Evolutionary conservation across 2,329 filamentous ascomycete species (phyloP), one percentile per base, ranked within the genome.

Genomic region (Paraphoma chrysanthemicola): DNA sequence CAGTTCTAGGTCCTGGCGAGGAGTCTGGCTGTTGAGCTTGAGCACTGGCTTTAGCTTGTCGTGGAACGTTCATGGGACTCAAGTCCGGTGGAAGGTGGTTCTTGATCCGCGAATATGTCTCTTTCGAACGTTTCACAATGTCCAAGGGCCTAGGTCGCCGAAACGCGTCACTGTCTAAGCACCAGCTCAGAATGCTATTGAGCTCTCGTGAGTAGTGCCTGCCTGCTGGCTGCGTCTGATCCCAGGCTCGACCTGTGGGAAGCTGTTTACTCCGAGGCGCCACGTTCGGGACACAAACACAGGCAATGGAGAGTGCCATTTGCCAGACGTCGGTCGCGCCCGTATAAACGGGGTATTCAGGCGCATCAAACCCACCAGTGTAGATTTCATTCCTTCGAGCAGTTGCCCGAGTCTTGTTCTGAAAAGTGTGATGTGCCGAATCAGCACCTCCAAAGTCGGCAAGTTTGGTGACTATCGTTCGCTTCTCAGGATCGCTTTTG

Each of bases 271-370:
- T 64, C 30, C 51, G 18, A 4, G 58, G 60, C 1, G 6, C 7
- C 16, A 41, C 28, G 10, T 30, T 55, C 4, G 51, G 44, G 1
- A 48, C 57, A 49, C 63, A 69, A 2, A 60, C 33, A 31, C 57
- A 67, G 12, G 63, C 42, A 10, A 68, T 59, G 1, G 44, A 53
- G 2, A 60, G 30, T 1, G 51, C 65, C 10, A 69, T 38, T 38
- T 68, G 62, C 55, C 59, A 68, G 2, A 69, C 53, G 48, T 69
- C 66, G 17, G 54, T 62, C 14, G 45, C 36, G 4, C 45, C 50
- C 9, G 41, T 42, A 29, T 56, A 64, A 1, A 33, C 30, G 18
- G 61, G 64, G 11, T 36, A 18, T 18, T 69, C 66, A 17, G 66
- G 66, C 6, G 64, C 55, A n/a, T 55, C 46, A 17, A 51, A 67